Evolutionary conservation across 495 filamentous ascomycete genomes (phyloP).

Genomic region (Penicillium manginii): DNA sequence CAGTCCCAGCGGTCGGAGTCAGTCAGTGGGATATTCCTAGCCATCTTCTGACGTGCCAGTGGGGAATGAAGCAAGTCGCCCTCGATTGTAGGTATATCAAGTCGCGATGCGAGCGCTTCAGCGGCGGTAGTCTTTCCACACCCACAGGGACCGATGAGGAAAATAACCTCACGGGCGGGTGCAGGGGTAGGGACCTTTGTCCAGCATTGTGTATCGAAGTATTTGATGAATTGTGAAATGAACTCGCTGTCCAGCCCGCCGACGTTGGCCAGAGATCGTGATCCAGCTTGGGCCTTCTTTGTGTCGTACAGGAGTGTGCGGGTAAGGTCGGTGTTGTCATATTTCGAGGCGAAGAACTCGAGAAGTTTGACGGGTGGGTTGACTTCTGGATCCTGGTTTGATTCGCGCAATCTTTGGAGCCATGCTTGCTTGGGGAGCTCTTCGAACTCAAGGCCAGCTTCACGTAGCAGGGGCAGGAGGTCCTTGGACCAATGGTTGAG

Average conservation of each 20-base stretch:
- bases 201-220: conserved; percentile 26
- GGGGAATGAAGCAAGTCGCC: conserved; percentile 32
- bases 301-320: conserved; percentile 31
- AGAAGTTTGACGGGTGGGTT: conserved; percentile 53
- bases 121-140: conserved; percentile 30
- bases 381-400: conserved; percentile 37
- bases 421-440: conserved; percentile 45
- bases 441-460: conserved; percentile 50
- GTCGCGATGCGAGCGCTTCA: conserved; percentile 9
- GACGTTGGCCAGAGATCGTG: conserved; percentile 21
- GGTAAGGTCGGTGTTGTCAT: conserved; percentile 36
- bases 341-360: conserved; percentile 50
- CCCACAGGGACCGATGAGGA: conserved; percentile 30
- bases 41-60: conserved; percentile 24
- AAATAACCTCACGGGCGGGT: conserved; percentile 18
- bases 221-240: conserved; percentile 18
- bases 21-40: conserved; percentile 20
- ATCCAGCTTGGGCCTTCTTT: conserved; percentile 22
- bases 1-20: conserved; percentile 32
- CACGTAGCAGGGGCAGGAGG: conserved; percentile 50
- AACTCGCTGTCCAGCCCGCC: conserved; percentile 14
- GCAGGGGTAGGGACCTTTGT: neutral
- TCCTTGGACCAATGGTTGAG: conserved; percentile 53
- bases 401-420: conserved; percentile 44
- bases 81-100: conserved; percentile 26